phyloP scores from a whole-genome alignment of 108 stramenopile genomes.

The Pseudonitzschia delicatissima region DNA sequence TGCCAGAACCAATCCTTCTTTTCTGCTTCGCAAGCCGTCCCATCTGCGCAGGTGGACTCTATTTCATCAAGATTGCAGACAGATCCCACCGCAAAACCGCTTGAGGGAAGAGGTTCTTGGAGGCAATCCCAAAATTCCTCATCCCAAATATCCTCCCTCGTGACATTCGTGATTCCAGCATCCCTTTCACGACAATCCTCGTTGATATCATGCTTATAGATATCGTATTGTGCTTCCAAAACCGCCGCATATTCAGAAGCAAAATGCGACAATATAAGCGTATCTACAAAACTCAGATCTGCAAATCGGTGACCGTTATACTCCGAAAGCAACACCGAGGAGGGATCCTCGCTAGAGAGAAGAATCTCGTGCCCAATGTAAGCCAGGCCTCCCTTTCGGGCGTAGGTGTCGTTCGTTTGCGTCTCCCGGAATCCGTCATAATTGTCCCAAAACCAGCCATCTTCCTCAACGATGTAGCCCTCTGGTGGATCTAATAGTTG shows the following conservation, averaged over 20 bases:
- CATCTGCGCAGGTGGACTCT: background rate
- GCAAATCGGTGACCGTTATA: background rate
- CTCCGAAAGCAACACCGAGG: background rate
- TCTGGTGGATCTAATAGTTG: background rate
- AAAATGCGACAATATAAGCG: background rate
- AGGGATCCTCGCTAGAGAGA: background rate
- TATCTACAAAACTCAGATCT: background rate
- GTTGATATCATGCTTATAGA: background rate
- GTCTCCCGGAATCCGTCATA: too few relatives aligned
- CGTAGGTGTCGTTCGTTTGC: background rate
- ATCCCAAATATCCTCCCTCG: too few relatives aligned
- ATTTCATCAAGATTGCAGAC: background rate
- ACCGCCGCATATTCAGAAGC: background rate
- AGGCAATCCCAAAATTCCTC: too few relatives aligned
- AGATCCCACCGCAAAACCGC: background rate
- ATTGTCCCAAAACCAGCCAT: background rate
- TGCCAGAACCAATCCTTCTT: too few relatives aligned
- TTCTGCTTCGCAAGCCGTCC: background rate
- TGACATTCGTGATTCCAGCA: too few relatives aligned
- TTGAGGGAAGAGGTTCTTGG: background rate
- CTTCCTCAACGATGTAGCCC: background rate
- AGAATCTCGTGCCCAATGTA: constrained; percentile 1
- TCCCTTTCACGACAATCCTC: background rate
- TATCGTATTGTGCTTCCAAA: background rate
- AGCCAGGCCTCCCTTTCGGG: background rate